Conservation (phyloP, 305 asterid species). For the Fraxinus latifolia region DNA sequence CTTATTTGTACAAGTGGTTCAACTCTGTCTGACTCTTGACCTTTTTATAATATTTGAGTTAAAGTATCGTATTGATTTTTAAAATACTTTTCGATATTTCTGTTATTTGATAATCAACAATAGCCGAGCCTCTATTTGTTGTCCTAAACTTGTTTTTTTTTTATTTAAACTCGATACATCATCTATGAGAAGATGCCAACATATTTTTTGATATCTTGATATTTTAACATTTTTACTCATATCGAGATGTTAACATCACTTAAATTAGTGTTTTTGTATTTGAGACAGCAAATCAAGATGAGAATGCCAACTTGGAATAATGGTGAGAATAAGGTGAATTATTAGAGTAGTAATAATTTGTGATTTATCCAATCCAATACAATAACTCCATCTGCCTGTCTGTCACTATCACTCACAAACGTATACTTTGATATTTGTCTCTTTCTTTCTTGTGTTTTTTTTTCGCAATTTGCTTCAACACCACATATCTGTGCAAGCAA, state of each 20-base stretch:
- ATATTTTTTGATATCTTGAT: too few species aligned
- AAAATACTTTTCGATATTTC: too few species aligned
- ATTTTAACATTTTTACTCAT: too few species aligned
- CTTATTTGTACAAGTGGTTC: background rate
- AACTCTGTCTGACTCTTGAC: background rate
- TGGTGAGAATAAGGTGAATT: background rate
- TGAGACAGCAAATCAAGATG: background rate
- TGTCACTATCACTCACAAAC: slow-evolving; percentile 38
- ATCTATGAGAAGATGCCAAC: background rate
- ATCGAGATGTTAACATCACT: too few species aligned
- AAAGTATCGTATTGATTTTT: background rate
- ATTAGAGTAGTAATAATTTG: background rate
- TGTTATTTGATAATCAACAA: background rate
- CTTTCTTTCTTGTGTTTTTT: slow-evolving; percentile 17
- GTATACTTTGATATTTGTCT: slow-evolving; percentile 39
- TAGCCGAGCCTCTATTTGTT: background rate
- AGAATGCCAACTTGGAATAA: background rate
- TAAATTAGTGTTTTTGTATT: too few species aligned
- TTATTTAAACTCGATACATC: too few species aligned
- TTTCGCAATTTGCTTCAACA: slow-evolving; percentile 23
- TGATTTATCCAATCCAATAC: background rate
- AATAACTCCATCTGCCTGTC: background rate
- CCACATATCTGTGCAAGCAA: slow-evolving; percentile 21
- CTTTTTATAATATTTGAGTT: background rate
- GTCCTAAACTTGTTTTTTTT: too few species aligned